These are phyloP conservation scores for Pleomassaria siparia DNA, from an alignment of 2,329 filamentous ascomycete species.

Conservation along the genomic window DNA sequence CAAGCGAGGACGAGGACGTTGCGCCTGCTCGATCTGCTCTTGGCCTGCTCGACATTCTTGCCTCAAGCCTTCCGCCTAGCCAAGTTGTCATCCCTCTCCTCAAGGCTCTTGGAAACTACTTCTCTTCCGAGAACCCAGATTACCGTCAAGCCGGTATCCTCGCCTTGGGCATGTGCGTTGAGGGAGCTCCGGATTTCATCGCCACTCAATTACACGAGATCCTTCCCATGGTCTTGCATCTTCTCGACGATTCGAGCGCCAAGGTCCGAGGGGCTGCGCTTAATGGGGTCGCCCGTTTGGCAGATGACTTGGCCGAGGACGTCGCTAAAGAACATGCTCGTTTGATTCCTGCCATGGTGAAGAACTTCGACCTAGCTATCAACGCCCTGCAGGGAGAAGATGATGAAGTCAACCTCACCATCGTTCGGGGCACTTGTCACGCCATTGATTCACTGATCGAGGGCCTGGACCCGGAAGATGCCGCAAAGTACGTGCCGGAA, in stretches of 20 bases:
- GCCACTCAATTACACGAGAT: slow-evolving; percentile 86
- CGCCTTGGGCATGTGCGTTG: slow-evolving; percentile 88
- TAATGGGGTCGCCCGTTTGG: slow-evolving; percentile 83
- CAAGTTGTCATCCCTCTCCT: slow-evolving; percentile 93
- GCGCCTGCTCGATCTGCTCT: slow-evolving; percentile 84
- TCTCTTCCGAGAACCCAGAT: slow-evolving; percentile 71
- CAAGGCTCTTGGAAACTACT: slow-evolving; percentile 80
- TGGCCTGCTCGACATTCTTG: slow-evolving; percentile 83
- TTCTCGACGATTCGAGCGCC: slow-evolving; percentile 81
- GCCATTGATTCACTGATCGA: slow-evolving; percentile 91
- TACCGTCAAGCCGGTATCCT: slow-evolving; percentile 89
- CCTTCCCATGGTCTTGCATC: slow-evolving; percentile 78
- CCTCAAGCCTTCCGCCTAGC: slow-evolving; percentile 84
- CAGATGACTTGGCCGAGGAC: slow-evolving; percentile 91
- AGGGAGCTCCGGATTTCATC: slow-evolving; percentile 96
- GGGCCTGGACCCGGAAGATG: slow-evolving; percentile 77
- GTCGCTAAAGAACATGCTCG: slow-evolving; percentile 81
- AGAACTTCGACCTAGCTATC: slow-evolving; percentile 83
- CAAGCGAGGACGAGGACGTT: slow-evolving; percentile 75
- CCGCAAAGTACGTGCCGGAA: slow-evolving; percentile 78
- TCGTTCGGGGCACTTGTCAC: slow-evolving; percentile 86
- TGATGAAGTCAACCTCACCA: slow-evolving; percentile 75
- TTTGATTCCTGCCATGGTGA: slow-evolving; percentile 80
- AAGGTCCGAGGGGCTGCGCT: slow-evolving; percentile 85
- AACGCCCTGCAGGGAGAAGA: slow-evolving; percentile 63